Conservation (phyloP, 2,329 filamentous ascomycete genomes). For the Colletotrichum sp. region DNA sequence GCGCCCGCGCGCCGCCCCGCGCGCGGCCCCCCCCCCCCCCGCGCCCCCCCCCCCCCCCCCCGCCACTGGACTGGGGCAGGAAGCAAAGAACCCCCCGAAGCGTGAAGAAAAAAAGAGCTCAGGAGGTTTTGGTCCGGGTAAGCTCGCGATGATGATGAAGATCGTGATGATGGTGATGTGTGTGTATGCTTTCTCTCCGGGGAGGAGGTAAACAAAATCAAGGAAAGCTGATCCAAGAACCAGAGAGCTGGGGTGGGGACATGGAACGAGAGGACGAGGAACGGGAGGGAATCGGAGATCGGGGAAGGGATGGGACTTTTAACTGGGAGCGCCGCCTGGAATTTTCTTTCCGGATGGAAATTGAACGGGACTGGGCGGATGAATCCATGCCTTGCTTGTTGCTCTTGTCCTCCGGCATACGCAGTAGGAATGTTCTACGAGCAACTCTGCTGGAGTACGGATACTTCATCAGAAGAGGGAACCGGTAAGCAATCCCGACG, state of each 20-base stretch:
- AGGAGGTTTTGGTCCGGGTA: constrained; percentile 18
- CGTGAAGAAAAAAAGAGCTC: not conserved
- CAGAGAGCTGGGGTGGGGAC: constrained; percentile 1
- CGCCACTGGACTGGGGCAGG: not conserved
- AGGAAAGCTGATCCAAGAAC: not conserved
- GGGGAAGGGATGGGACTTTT: constrained; percentile 3
- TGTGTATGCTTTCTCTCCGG: not conserved
- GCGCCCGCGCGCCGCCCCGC: too few relatives aligned
- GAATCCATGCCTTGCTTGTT: not conserved
- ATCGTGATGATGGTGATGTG: not conserved
- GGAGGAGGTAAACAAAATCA: not conserved
- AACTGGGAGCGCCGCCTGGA: not conserved
- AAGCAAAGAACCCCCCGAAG: not conserved
- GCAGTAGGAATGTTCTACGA: too few relatives aligned
- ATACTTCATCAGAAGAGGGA: not conserved
- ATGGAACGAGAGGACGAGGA: not conserved
- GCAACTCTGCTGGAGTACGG: too few relatives aligned
- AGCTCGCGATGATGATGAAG: not conserved
- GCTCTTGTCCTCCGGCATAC: not conserved
- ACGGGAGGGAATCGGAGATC: not conserved
- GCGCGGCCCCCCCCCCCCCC: too few relatives aligned
- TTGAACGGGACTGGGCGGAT: not conserved
- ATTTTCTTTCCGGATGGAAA: not conserved
- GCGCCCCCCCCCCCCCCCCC: too few relatives aligned
- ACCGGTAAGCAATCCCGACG: not conserved